Evolutionary conservation across 345 rosid species (phyloP).

Genomic region (Citrus reticulata): DNA sequence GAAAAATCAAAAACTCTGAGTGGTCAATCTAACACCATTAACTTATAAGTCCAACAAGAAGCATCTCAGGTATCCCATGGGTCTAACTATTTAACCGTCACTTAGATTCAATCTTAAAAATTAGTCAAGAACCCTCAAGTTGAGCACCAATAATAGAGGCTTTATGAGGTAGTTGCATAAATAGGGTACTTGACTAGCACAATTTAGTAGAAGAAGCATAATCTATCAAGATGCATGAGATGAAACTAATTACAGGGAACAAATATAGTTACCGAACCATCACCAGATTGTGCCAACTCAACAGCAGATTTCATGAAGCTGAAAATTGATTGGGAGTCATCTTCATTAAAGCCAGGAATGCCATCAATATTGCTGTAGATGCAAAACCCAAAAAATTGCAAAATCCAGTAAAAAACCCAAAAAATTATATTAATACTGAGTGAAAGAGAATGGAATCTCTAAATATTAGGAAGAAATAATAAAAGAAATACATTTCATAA

Average conservation of each 20-base stretch:
- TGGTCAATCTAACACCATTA: not conserved
- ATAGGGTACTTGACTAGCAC: not conserved
- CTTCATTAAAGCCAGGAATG: constrained; percentile 69
- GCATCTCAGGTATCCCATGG: not conserved
- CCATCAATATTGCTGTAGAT: constrained; percentile 72
- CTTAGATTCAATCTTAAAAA: not conserved
- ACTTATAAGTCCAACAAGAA: not conserved
- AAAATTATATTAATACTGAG: not conserved
- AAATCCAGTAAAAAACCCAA: not conserved
- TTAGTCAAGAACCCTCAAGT: not conserved
- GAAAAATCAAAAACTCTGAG: too few relatives aligned
- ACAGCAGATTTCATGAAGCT: constrained; percentile 59
- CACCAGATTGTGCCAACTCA: constrained; percentile 56
- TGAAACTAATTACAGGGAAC: not conserved
- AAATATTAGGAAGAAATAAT: not conserved
- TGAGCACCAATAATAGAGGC: not conserved
- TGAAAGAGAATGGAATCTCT: not conserved
- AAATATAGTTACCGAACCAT: constrained; percentile 40
- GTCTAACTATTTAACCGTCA: not conserved
- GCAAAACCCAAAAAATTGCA: not conserved
- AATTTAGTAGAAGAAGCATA: not conserved
- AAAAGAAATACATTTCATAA: not conserved
- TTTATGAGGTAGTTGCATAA: not conserved
- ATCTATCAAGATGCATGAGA: not conserved
- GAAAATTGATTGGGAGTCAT: constrained; percentile 47